Percentiles rank a stretch among this genome's conserved stretches.
Conservation (phyloP, 2,329 filamentous ascomycete genomes). For the Ceratocystis diversiconidia region DNA sequence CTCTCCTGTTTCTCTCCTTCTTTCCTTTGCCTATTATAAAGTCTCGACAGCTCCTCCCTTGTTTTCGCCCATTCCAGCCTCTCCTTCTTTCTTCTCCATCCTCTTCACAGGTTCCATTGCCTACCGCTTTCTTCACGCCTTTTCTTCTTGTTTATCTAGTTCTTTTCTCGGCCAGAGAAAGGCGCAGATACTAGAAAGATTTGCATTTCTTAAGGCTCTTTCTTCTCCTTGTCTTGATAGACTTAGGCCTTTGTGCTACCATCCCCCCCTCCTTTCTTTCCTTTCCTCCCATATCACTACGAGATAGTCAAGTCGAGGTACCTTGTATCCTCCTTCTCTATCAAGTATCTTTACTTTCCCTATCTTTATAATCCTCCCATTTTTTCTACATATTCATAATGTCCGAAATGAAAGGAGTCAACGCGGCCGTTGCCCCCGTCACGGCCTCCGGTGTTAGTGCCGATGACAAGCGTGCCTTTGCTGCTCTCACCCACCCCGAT, state of each 20-base stretch:
- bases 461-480: conserved; percentile 50
- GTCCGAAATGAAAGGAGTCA: conserved; percentile 24
- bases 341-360: not conserved
- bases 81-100: not conserved
- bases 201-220: not conserved
- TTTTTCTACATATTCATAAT: not conserved
- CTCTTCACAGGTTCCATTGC: conserved; percentile 12
- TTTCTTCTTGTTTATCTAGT: conserved; percentile 5
- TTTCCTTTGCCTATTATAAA: conserved; percentile 2
- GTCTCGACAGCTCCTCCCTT: not conserved
- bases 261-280: not conserved
- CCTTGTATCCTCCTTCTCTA: conserved; percentile 2
- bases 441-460: conserved; percentile 29
- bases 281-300: not conserved
- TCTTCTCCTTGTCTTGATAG: not conserved
- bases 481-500: conserved; percentile 69
- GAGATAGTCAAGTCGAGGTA: not conserved
- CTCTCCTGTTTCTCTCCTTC: not conserved
- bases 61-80: not conserved
- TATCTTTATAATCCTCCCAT: not conserved
- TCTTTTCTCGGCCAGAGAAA: not conserved
- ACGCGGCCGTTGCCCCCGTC: conserved; percentile 34
- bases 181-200: not conserved
- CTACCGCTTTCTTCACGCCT: not conserved
- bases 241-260: not conserved